A percentile compares a stretch with the other conserved stretches of the same genome.
Evolutionary conservation across 2,329 filamentous ascomycete species (phyloP).

Genomic region (Trichoderma sp.): DNA sequence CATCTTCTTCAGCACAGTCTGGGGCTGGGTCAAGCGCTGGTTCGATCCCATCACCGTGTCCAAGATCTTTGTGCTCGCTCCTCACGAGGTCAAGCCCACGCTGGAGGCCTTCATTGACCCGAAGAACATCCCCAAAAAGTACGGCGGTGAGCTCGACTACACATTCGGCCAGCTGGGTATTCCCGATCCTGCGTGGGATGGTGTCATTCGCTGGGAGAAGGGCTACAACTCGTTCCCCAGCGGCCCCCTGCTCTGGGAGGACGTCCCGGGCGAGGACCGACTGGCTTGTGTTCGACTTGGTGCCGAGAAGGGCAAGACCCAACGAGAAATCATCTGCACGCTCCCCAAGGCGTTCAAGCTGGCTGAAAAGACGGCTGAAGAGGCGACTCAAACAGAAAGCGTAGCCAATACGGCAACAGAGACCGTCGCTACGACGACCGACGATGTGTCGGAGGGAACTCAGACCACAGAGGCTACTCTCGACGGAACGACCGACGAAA

Average conservation of each 20-base stretch:
- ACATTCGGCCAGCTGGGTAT: conserved; percentile 74
- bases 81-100: conserved; percentile 73
- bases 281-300: conserved; percentile 61
- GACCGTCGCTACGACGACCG: conserved; percentile 15
- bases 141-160: conserved; percentile 86
- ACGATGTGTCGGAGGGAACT: conserved; percentile 35
- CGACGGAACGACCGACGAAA: conserved; percentile 37
- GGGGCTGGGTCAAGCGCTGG: conserved; percentile 95
- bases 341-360: conserved; percentile 48
- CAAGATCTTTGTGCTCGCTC: conserved; percentile 89
- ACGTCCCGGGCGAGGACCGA: conserved; percentile 50
- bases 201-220: conserved; percentile 56
- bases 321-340: conserved; percentile 55
- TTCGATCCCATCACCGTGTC: conserved; percentile 92
- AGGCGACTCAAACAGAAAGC: conserved; percentile 26
- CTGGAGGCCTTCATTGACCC: conserved; percentile 81
- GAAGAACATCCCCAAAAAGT: conserved; percentile 83
- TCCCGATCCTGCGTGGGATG: conserved; percentile 66
- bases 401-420: conserved; percentile 18
- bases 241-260: conserved; percentile 62
- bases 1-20: conserved; percentile 87
- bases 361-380: not conserved
- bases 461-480: conserved; percentile 32
- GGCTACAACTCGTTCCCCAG: conserved; percentile 57
- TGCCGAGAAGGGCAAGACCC: conserved; percentile 48